phyloP scores from a whole-genome alignment of 306 rosid species.

The Hylodesmum podocarpum region DNA sequence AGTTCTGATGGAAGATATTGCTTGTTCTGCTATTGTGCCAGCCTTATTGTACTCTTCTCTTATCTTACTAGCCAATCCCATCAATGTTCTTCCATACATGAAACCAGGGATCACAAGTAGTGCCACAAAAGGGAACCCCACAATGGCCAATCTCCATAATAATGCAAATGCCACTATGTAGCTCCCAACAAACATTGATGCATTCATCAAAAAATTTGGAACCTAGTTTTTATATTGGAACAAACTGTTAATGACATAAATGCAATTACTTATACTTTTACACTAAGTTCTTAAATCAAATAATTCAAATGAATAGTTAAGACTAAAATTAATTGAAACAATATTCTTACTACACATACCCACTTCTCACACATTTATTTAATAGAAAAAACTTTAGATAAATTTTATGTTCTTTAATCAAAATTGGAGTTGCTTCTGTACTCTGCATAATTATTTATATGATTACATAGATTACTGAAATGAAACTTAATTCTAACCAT shows the following conservation, averaged over 20 bases:
- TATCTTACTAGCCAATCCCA: constrained; percentile 65
- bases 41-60: constrained; percentile 72
- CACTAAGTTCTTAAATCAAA: neutral
- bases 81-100: constrained; percentile 74
- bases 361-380: no score
- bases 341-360: no score
- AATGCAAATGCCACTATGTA: constrained; percentile 65
- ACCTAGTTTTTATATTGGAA: constrained; percentile 37
- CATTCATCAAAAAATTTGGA: constrained; percentile 79
- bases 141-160: constrained; percentile 75
- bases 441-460: no score
- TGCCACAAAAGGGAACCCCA: constrained; percentile 73
- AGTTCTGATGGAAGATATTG: constrained; percentile 78
- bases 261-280: neutral
- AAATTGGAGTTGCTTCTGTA: no score
- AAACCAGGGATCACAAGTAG: constrained; percentile 81
- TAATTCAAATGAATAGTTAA: no score
- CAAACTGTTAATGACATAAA: neutral
- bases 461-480: no score
- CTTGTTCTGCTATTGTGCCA: constrained; percentile 78
- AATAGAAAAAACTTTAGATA: no score
- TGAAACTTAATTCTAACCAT: no score
- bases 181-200: constrained; percentile 65
- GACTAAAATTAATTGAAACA: no score
- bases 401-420: no score